Conservation (phyloP, 2,329 filamentous ascomycete species). For the Pseudogymnoascus verrucosus region DNA sequence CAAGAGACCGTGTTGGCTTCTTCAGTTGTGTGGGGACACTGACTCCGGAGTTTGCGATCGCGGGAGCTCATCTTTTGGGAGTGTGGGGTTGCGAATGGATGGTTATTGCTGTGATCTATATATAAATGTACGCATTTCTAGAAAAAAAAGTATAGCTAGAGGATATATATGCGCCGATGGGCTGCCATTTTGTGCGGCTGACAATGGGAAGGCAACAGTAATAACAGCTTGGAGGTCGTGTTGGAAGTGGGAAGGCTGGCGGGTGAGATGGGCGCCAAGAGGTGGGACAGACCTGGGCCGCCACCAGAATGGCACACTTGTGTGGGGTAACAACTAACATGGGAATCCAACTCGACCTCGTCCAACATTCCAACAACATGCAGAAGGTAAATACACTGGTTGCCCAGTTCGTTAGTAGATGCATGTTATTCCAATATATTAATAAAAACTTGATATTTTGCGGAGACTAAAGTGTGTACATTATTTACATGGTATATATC, state of each 20-base stretch:
- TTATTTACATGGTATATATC: conserved; percentile 1
- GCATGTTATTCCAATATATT: neutral
- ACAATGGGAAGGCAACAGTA: neutral
- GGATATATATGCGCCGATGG: neutral
- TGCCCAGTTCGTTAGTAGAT: neutral
- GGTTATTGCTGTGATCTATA: neutral
- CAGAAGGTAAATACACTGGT: neutral
- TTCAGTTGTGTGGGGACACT: neutral
- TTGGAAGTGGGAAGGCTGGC: neutral
- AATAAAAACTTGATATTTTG: neutral
- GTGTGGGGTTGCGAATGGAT: neutral
- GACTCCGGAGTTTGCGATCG: neutral
- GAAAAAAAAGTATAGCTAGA: neutral
- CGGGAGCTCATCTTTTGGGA: neutral
- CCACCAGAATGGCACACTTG: neutral
- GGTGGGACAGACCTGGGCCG: neutral
- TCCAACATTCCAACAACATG: neutral
- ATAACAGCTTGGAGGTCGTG: neutral
- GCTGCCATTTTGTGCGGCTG: neutral
- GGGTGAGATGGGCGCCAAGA: neutral
- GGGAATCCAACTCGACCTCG: neutral
- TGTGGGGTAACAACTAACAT: neutral
- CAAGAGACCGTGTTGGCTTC: neutral
- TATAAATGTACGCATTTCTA: neutral
- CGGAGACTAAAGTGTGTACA: neutral